phyloP scores from a whole-genome alignment of 345 rosid genomes.

The Arabidopsis suecica region DNA sequence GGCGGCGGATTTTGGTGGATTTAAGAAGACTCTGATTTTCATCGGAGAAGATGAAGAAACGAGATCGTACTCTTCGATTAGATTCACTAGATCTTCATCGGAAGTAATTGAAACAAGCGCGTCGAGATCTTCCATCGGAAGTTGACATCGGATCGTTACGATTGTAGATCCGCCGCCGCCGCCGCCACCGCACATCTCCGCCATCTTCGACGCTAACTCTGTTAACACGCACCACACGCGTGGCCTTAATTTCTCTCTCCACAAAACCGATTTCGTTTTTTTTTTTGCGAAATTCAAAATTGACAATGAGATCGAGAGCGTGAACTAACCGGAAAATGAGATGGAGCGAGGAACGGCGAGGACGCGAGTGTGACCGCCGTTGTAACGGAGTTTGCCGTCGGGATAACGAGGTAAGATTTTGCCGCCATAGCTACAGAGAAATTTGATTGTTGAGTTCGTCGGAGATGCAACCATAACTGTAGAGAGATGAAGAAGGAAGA shows the following conservation, averaged over 20 bases:
- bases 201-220: constrained; percentile 82
- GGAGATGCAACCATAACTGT: constrained; percentile 36
- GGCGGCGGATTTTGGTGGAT: constrained; percentile 44
- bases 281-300: neutral
- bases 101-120: constrained; percentile 86
- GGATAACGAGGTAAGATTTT: constrained; percentile 85
- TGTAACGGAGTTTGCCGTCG: constrained; percentile 91
- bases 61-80: constrained; percentile 87
- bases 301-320: neutral
- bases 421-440: constrained; percentile 95
- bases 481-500: constrained; percentile 26
- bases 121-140: constrained; percentile 91
- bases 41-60: constrained; percentile 42
- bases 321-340: constrained; percentile 68
- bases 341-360: constrained; percentile 79
- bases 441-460: constrained; percentile 59
- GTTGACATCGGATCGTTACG: constrained; percentile 76
- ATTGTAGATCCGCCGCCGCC: constrained; percentile 55
- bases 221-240: constrained; percentile 50
- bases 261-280: neutral
- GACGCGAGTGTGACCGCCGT: constrained; percentile 96
- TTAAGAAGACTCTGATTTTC: constrained; percentile 88
- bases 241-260: constrained; percentile 21
- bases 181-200: constrained; percentile 64
- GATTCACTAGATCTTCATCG: constrained; percentile 86